Evolutionary conservation across 202 grass and related monocot species (phyloP).

Genomic region (Cymbopogon flexuosus): DNA sequence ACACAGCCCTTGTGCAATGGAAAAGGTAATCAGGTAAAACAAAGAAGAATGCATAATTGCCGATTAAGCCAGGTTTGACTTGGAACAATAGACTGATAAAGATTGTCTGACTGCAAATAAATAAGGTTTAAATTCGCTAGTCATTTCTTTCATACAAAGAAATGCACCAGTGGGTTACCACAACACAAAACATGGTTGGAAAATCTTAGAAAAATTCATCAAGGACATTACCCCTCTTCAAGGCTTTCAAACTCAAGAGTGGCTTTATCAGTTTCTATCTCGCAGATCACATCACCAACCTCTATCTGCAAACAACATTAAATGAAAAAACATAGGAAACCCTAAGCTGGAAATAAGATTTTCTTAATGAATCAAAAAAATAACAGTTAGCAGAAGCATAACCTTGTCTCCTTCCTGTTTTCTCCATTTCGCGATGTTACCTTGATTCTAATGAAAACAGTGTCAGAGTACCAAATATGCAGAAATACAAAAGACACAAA

Average conservation of each 20-base stretch:
- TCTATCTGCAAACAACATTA: constrained; percentile 59
- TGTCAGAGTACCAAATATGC: constrained; percentile 33
- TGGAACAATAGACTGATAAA: background rate
- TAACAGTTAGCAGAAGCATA: constrained; percentile 15
- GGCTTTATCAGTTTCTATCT: constrained; percentile 99
- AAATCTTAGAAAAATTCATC: background rate
- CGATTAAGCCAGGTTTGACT: background rate
- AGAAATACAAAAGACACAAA: background rate
- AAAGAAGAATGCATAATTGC: background rate
- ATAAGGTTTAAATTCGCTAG: background rate
- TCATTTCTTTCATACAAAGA: background rate
- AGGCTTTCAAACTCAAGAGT: constrained; percentile 92
- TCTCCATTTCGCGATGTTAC: constrained; percentile 91
- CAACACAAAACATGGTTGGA: background rate
- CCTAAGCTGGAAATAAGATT: background rate
- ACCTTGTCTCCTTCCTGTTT: constrained; percentile 99
- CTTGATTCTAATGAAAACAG: constrained; percentile 81
- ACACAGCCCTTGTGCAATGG: background rate
- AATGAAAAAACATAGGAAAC: constrained; percentile 22
- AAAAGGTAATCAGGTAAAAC: constrained; percentile 7
- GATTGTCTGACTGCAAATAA: background rate
- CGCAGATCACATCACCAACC: constrained; percentile 91
- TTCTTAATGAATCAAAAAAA: constrained; percentile 9
- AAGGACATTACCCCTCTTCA: constrained; percentile 80
- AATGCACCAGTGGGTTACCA: background rate